Base-by-base conservation (phyloP, 345 rosid species). In the Acer campestre region DNA sequence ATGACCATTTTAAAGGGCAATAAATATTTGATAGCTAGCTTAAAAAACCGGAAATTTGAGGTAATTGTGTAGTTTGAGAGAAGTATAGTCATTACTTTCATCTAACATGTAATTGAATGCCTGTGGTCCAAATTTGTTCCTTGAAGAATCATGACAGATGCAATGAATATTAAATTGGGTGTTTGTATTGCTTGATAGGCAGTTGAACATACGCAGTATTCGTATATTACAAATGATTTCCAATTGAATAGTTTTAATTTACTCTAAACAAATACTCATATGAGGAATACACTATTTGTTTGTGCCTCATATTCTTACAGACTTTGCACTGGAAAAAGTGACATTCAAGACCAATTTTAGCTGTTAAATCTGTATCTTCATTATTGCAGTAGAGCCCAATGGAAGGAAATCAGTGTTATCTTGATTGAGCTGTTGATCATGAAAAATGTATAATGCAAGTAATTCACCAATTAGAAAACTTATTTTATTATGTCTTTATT, bases 401-500 rank as follows among this genome's bases (percentile, higher is more conserved):
- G 27, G 51, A 44, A 29, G 31, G n/a, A 9, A n/a, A 22, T 44
- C 14, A 9, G 23, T 27, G 61, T 51, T 70, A 27, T 25, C 44
- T 51, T 51, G 59, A 51, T 70, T 29, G 44, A 70, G 61, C 35
- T 16, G 55, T 51, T 7, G 61, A 51, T n/a, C n/a, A 25, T 49
- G 23, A 8, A 9, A 27, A 6, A 4, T 51, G 14, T 70, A 27
- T 29, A 17, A 70, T 1, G 16, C 44, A 25, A 25, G 73, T 17
- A 16, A 29, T 49, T 70, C 5, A 8, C 17, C 42, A 48, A 3
- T 51, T 13, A 29, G 42, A 27, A 16, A 70, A 46, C n/a, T 70
- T 46, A 81, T 3, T 71, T 65, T 70, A 12, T 27, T 78, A 71
- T 1, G 17, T 56, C 75, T 22, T 64, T 17, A 3, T 74, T 38